A percentile compares a stretch with the other conserved stretches of the same genome.
These are phyloP conservation scores for Penicillium ochrochloron DNA, from an alignment of 495 filamentous ascomycete species.

Conservation along the genomic window DNA sequence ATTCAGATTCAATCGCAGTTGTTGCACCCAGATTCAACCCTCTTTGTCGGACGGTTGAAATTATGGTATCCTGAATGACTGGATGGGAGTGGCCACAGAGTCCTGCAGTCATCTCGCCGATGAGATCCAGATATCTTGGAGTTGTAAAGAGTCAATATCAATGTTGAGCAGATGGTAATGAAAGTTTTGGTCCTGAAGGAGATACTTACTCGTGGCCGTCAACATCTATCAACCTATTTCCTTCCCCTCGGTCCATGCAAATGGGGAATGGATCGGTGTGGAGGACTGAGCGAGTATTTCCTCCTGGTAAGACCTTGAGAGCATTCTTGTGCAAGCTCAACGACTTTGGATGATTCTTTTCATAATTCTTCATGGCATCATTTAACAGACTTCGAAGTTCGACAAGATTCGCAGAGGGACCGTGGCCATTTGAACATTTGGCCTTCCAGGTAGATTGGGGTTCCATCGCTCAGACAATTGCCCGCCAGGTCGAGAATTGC, in stretches of 20 bases:
- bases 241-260: conserved; percentile 45
- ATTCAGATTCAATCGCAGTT: not conserved
- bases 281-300: conserved; percentile 64
- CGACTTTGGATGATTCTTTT: conserved; percentile 1
- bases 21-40: conserved; percentile 13
- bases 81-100: conserved; percentile 16
- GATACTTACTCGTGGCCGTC: conserved; percentile 26
- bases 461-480: not conserved
- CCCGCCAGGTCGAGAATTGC: not conserved
- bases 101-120: conserved; percentile 14
- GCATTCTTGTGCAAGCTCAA: not conserved
- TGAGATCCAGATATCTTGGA: conserved; percentile 10
- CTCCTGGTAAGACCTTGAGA: conserved; percentile 51
- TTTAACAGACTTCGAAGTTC: not conserved
- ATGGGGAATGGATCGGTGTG: conserved; percentile 63
- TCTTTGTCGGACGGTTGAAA: not conserved
- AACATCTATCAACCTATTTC: conserved; percentile 32
- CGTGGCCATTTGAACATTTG: not conserved
- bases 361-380: not conserved
- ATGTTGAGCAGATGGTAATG: not conserved
- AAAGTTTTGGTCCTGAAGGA: not conserved
- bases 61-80: conserved; percentile 8
- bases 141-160: not conserved
- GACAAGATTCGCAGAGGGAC: not conserved
- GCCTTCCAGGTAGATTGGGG: not conserved